phyloP scores from a whole-genome alignment of 1,139 yeast genomes.

The Geotrichum phurueaensis region DNA sequence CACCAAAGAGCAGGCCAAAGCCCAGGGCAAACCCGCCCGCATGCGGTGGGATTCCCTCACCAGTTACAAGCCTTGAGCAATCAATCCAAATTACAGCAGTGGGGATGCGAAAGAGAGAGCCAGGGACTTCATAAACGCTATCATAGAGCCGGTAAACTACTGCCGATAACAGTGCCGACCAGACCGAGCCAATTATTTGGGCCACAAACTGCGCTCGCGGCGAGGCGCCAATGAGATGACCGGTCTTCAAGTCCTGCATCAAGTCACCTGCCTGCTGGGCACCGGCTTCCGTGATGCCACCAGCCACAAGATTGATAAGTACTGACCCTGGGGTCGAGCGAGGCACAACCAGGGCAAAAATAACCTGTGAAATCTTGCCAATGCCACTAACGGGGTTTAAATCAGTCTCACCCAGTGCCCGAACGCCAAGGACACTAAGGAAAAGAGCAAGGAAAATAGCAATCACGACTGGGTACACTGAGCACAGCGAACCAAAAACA shows the following conservation, averaged over 20 bases:
- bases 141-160: constrained; percentile 79
- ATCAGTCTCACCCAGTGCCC: constrained; percentile 96
- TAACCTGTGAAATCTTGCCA: constrained; percentile 83
- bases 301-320: constrained; percentile 81
- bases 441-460: constrained; percentile 73
- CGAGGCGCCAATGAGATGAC: constrained; percentile 85
- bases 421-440: constrained; percentile 77
- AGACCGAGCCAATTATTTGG: constrained; percentile 78
- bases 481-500: constrained; percentile 67
- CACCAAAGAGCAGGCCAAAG: constrained; percentile 64
- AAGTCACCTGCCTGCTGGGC: constrained; percentile 98
- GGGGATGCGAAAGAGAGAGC: constrained; percentile 73
- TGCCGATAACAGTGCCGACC: constrained; percentile 74
- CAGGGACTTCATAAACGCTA: constrained; percentile 77
- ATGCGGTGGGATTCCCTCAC: constrained; percentile 79
- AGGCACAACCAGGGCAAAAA: constrained; percentile 82
- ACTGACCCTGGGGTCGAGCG: constrained; percentile 69
- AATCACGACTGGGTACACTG: constrained; percentile 58
- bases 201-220: constrained; percentile 90
- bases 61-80: constrained; percentile 87
- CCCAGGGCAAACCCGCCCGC: constrained; percentile 60
- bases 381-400: constrained; percentile 95
- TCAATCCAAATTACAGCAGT: constrained; percentile 97
- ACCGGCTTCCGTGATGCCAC: constrained; percentile 97
- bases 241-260: constrained; percentile 95